Conservation (phyloP, 345 rosid genomes). For the Euphorbia lathyris region DNA sequence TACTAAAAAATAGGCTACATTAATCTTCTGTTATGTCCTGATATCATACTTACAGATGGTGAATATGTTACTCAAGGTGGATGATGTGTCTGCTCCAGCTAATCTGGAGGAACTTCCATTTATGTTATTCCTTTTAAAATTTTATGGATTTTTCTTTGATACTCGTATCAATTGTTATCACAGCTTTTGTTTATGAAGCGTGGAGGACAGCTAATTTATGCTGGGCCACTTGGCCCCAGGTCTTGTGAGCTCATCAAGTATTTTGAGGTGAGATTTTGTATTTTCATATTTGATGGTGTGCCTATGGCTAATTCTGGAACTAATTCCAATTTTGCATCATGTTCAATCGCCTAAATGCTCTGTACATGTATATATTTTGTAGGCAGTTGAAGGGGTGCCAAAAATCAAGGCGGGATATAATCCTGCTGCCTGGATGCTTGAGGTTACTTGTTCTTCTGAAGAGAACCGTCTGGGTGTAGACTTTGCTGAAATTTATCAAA, state of each 20-base stretch:
- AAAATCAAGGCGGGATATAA: conserved; percentile 78
- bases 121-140: not conserved
- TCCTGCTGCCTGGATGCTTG: conserved; percentile 99
- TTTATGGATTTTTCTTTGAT: not conserved
- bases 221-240: conserved; percentile 85
- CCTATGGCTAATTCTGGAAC: conserved; percentile 5
- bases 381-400: conserved; percentile 85
- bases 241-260: conserved; percentile 81
- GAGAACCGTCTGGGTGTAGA: conserved; percentile 73
- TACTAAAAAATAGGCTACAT: conserved; percentile 1
- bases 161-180: conserved; percentile 14
- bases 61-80: not conserved
- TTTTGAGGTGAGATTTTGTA: conserved; percentile 58
- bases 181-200: conserved; percentile 99
- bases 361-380: conserved; percentile 19
- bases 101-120: conserved; percentile 9
- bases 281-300: conserved; percentile 18
- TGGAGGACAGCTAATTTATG: conserved; percentile 95
- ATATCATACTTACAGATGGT: not conserved
- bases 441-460: conserved; percentile 72
- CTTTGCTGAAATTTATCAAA: conserved; percentile 81
- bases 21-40: not conserved
- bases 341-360: conserved; percentile 11
- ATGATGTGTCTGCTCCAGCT: not conserved
- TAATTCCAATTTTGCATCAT: not conserved